These are phyloP conservation scores for Ceratocystis diversiconidia DNA, from an alignment of 2,329 filamentous ascomycete species.

Conservation along the genomic window DNA sequence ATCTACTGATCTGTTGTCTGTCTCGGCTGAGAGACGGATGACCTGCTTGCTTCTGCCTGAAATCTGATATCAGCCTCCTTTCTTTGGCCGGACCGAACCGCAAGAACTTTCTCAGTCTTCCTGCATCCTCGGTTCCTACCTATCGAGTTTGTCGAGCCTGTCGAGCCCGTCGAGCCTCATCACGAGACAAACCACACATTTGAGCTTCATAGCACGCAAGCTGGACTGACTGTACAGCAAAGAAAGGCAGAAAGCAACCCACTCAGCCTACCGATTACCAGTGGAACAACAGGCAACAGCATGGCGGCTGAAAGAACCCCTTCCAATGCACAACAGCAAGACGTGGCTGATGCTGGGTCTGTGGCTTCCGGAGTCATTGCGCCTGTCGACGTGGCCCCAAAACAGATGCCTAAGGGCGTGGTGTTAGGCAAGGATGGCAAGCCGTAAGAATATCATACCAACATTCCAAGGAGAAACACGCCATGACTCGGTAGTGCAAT, in stretches of 20 bases:
- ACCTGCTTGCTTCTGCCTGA: background rate
- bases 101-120: too few species aligned
- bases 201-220: background rate
- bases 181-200: too few species aligned
- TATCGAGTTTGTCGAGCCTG: too few species aligned
- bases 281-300: background rate
- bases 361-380: slow-evolving; percentile 1
- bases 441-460: slow-evolving; percentile 43
- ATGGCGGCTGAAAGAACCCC: background rate
- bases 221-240: background rate
- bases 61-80: too few species aligned
- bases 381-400: slow-evolving; percentile 26
- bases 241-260: background rate
- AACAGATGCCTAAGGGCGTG: slow-evolving; percentile 54
- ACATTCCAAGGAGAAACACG: background rate
- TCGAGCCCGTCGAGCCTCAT: too few species aligned
- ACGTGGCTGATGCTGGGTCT: background rate
- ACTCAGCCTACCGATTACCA: background rate
- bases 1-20: background rate
- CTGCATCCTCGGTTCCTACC: too few species aligned
- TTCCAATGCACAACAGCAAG: background rate
- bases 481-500: background rate
- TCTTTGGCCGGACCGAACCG: too few species aligned
- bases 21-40: background rate
- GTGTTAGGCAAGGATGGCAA: slow-evolving; percentile 71